A percentile compares a stretch with the other conserved stretches of the same genome.
phyloP scores from a whole-genome alignment of 306 rosid species.

The Arachis stenosperma region DNA sequence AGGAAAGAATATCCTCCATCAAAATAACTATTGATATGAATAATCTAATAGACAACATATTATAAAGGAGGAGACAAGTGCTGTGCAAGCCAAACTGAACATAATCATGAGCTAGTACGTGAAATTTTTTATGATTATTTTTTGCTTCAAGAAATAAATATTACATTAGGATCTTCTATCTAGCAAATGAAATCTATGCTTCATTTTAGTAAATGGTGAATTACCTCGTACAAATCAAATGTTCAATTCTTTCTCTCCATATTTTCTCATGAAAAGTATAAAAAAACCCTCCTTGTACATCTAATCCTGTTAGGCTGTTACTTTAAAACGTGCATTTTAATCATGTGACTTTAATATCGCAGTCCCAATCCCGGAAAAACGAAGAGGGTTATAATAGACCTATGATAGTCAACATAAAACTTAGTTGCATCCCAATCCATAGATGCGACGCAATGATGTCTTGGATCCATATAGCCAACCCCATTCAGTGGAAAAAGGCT shows the following conservation, averaged over 20 bases:
- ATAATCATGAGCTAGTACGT: not conserved
- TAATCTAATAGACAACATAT: constrained; percentile 21
- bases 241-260: not conserved
- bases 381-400: too few relatives aligned
- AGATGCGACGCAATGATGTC: too few relatives aligned
- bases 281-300: too few relatives aligned
- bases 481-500: too few relatives aligned
- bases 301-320: too few relatives aligned
- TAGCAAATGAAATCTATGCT: not conserved
- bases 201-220: not conserved
- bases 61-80: constrained; percentile 14
- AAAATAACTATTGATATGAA: not conserved
- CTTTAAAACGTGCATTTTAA: too few relatives aligned
- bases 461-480: too few relatives aligned
- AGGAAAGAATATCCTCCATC: constrained; percentile 6
- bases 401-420: too few relatives aligned
- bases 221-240: not conserved
- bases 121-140: not conserved
- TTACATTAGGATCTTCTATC: constrained; percentile 1
- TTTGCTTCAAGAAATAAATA: not conserved
- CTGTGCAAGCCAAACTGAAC: constrained; percentile 9
- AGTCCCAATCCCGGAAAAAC: too few relatives aligned
- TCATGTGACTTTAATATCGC: too few relatives aligned
- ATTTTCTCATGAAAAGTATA: too few relatives aligned
- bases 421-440: too few relatives aligned